Conservation (phyloP, 2,329 filamentous ascomycete species). For the Neonectria coccinea region DNA sequence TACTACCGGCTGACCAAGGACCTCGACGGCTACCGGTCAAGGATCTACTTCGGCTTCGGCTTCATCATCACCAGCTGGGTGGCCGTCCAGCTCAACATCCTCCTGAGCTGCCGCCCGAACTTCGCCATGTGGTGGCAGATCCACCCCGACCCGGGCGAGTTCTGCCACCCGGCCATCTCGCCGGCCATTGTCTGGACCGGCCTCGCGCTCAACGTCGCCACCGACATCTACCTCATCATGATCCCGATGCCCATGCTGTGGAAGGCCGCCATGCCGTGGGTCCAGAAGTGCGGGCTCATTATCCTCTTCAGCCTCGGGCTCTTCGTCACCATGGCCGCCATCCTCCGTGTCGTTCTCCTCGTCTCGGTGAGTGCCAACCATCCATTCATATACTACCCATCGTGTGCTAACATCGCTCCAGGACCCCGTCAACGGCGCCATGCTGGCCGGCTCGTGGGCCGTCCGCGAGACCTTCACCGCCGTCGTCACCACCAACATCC, state of each 20-base stretch:
- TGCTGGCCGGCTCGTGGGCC: constrained; percentile 57
- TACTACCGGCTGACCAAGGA: constrained; percentile 65
- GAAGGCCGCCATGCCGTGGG: constrained; percentile 50
- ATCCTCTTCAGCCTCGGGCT: constrained; percentile 55
- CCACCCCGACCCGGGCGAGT: constrained; percentile 64
- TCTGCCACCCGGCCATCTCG: constrained; percentile 64
- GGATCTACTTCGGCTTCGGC: constrained; percentile 63
- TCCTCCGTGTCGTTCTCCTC: constrained; percentile 50
- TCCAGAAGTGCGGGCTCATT: constrained; percentile 54
- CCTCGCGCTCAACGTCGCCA: constrained; percentile 64
- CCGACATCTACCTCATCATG: constrained; percentile 69
- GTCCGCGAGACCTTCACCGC: constrained; percentile 59
- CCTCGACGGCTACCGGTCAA: constrained; percentile 55
- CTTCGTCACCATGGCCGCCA: constrained; percentile 56
- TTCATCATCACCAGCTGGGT: constrained; percentile 63
- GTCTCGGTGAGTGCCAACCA: constrained; percentile 39
- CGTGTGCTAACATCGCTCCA: constrained; percentile 32
- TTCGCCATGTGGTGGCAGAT: constrained; percentile 70
- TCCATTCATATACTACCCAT: too few species aligned
- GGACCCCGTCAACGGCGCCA: constrained; percentile 56
- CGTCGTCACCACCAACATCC: constrained; percentile 57
- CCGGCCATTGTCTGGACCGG: constrained; percentile 64
- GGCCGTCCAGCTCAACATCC: constrained; percentile 60
- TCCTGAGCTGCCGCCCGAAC: constrained; percentile 63
- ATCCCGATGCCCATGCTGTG: constrained; percentile 67